Evolutionary conservation across 1,284 basidiomycete species (phyloP), one percentile per base, ranked within the genome.

Genomic region (Agroathelia rolfsii): DNA sequence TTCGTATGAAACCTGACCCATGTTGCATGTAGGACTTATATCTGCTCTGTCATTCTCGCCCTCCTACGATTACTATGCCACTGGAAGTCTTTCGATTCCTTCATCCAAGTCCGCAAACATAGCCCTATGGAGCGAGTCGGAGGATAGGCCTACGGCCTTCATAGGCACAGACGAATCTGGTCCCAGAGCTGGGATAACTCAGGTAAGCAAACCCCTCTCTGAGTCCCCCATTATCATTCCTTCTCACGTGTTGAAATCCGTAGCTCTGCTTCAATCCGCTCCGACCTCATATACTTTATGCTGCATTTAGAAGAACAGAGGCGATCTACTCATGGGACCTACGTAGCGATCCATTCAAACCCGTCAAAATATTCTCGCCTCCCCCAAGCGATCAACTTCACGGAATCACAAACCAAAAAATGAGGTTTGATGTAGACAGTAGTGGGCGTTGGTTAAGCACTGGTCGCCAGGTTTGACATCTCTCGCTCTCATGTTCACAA

Each of bases 221-320:
- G 1, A 12, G 32, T 30, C 24, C 13, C 34, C 33, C 19, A 20
- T 29, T 18, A 15, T 30, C 28, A n/a, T 23, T 24, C 4, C 28
- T 32, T 19, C 12, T 15, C 9, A 28, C 7, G 16, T 7, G 21
- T 19, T 35, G n/a, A n/a, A n/a, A n/a, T 36, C 13, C 20, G 10
- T 45, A 93, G 86, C 57, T 94, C 26, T 68, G 71, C 40, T 94
- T 90, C 56, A 82, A 90, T 46, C 84, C 86, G 0, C 56, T 62
- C 9, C 62, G 64, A 22, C 76, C 84, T 1, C 71, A 84, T 37
- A 56, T 85, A 0, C 53, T 94, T 12, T 92, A 87, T 43, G 80
- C 83, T 0, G 69, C 83, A 0, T 90, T 84, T 40, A 69, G 90
- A 9, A 64, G 81, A 8, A 67, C 68, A n/a, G 61, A 62, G 8